Base-by-base conservation (phyloP, 352 stramenopile species). In the Phytophthora constricta region DNA sequence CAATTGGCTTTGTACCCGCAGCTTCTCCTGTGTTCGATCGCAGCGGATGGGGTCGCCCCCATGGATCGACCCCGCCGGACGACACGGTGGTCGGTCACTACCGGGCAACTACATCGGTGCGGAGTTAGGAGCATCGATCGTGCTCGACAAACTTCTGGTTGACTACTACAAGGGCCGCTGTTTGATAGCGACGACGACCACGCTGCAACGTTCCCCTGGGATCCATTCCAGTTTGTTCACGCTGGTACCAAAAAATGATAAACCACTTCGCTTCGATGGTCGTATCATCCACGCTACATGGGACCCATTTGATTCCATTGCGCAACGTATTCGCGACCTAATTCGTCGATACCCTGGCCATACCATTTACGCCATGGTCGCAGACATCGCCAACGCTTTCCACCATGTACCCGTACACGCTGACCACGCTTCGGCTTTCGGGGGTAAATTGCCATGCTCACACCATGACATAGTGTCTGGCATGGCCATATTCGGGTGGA, bases 91-190 rank as follows among this genome's bases (percentile, higher is more conserved):
- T 2, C 26, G 39, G 2, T 47, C 62, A 0, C 0, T 45, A 0
- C 47, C 48, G 1, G n/a, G 42, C 17, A 70, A 64, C 19, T 65
- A 60, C 19, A 13, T 5, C n/a, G n/a, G n/a, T n/a, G n/a, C n/a
- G n/a, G n/a, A n/a, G n/a, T n/a, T n/a, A n/a, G n/a, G n/a, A n/a
- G n/a, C n/a, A n/a, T n/a, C n/a, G n/a, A n/a, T n/a, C n/a, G n/a
- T n/a, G n/a, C n/a, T n/a, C n/a, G n/a, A 60, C 28, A 59, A 56
- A 16, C 28, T 64, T 1, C 41, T 60, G 0, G 20, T 16, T 1
- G 39, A 47, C 17, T 47, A 47, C 39, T 47, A 47, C 39, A 47
- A 10, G n/a, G 39, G 39, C 39, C 39, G 39, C 9, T 47, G 39
- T 20, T 22, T 47, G 9, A 47, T 47, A 7, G 39, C 39, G 9